A percentile compares a stretch with the other conserved stretches of the same genome.
These are phyloP conservation scores for Nymphaea thermarum DNA, from an alignment of 164 flowering plant genomes.

Conservation along the genomic window DNA sequence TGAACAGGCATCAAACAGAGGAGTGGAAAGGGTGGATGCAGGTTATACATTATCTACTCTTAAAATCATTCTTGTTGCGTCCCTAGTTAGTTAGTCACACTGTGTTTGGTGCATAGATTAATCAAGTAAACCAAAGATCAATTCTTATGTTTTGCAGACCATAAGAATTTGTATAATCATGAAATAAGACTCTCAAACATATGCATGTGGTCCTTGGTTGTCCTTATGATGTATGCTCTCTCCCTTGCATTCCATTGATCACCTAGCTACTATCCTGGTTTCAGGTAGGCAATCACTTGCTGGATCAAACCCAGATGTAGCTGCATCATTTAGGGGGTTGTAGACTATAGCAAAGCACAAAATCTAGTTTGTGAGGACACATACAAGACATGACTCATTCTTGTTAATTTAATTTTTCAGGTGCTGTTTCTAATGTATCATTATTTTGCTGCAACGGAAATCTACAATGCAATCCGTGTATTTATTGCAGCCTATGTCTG, in stretches of 20 bases:
- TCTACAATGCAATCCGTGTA: constrained; percentile 90
- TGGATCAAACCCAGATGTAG: too few relatives aligned
- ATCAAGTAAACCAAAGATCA: not conserved
- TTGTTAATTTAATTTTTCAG: constrained; percentile 21
- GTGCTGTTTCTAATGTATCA: constrained; percentile 95
- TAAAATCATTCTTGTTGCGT: not conserved
- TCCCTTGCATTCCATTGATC: too few relatives aligned
- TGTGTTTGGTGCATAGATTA: not conserved
- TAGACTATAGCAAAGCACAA: too few relatives aligned
- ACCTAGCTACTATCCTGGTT: too few relatives aligned
- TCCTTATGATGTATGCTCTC: too few relatives aligned
- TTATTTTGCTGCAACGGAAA: constrained; percentile 96
- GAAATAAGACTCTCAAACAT: not conserved
- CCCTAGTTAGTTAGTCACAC: too few relatives aligned
- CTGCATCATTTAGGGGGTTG: too few relatives aligned
- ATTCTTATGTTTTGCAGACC: not conserved
- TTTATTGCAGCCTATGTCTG: constrained; percentile 99
- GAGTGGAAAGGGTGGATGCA: constrained; percentile 99
- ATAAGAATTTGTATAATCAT: not conserved
- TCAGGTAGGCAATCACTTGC: too few relatives aligned
- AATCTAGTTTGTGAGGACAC: too few relatives aligned
- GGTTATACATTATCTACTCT: constrained; percentile 21
- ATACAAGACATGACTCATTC: too few relatives aligned
- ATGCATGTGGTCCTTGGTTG: too few relatives aligned
- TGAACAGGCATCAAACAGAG: constrained; percentile 96